Percentiles rank a stretch among this genome's conserved stretches.
phyloP scores from a whole-genome alignment of 2,329 filamentous ascomycete genomes.

The Aspergillus alliaceus region DNA sequence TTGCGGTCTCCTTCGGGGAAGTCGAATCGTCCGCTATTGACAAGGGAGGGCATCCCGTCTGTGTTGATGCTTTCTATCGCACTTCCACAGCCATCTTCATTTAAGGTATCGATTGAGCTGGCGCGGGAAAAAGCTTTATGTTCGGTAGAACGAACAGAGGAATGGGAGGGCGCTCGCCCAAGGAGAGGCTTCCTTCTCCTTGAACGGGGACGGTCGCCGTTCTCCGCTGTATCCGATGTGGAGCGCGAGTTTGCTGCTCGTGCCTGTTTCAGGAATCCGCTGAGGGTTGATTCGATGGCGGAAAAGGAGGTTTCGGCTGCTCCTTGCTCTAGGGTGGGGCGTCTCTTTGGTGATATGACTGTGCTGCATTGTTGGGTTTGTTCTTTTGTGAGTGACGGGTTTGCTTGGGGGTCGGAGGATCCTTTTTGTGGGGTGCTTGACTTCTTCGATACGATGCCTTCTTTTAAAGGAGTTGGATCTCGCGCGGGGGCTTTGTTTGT shows the following conservation, averaged over 20 bases:
- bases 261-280: constrained; percentile 42
- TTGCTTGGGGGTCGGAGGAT: background rate
- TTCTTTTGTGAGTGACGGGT: background rate
- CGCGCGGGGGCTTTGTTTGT: background rate
- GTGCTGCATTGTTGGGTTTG: background rate
- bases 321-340: constrained; percentile 15
- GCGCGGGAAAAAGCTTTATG: constrained; percentile 40
- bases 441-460: background rate
- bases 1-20: constrained; percentile 24
- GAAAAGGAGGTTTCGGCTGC: constrained; percentile 22
- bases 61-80: constrained; percentile 31
- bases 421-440: background rate
- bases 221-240: constrained; percentile 20
- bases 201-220: constrained; percentile 19
- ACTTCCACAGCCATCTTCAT: constrained; percentile 43
- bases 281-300: constrained; percentile 40
- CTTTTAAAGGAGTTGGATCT: background rate
- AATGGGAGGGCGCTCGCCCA: constrained; percentile 43
- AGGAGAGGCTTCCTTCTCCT: constrained; percentile 39
- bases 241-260: constrained; percentile 33
- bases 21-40: constrained; percentile 33
- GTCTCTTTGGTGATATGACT: constrained; percentile 13
- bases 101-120: constrained; percentile 52
- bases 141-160: constrained; percentile 30
- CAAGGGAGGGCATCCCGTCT: constrained; percentile 31